Evolutionary conservation across 2,329 filamentous ascomycete genomes (phyloP).

Genomic region (Dothideomycetes sp.): DNA sequence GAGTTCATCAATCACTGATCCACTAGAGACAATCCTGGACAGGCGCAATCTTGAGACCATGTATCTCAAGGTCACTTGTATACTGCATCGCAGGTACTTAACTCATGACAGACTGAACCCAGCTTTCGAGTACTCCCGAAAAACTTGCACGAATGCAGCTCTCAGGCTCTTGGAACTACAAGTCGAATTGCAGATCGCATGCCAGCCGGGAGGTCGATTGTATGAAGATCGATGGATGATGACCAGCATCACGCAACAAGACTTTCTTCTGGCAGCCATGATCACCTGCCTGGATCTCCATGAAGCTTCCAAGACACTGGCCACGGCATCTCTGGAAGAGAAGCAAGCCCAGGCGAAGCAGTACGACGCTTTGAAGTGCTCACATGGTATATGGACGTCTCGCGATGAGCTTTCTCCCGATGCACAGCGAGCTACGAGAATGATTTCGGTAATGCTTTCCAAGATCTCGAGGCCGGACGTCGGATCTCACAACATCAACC

Average conservation of each 20-base stretch:
- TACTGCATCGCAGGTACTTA: constrained; percentile 39
- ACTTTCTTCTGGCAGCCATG: constrained; percentile 32
- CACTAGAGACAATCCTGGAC: constrained; percentile 33
- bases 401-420: constrained; percentile 1
- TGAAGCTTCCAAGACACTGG: neutral
- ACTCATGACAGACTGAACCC: constrained; percentile 20
- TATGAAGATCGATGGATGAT: constrained; percentile 28
- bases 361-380: constrained; percentile 1
- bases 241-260: constrained; percentile 24
- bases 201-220: constrained; percentile 25
- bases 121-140: constrained; percentile 30
- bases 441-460: constrained; percentile 2
- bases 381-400: constrained; percentile 2
- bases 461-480: neutral
- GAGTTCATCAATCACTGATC: constrained; percentile 29
- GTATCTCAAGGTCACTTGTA: constrained; percentile 34
- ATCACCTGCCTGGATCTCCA: constrained; percentile 28
- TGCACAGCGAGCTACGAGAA: constrained; percentile 2
- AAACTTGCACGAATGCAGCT: constrained; percentile 33
- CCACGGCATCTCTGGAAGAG: neutral
- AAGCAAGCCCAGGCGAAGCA: neutral
- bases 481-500: neutral
- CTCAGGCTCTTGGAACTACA: constrained; percentile 33
- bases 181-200: constrained; percentile 33
- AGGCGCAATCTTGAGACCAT: constrained; percentile 35